Evolutionary conservation across 495 filamentous ascomycete genomes (phyloP), one percentile per base, ranked within the genome.

Genomic region (Penicillium lividum): DNA sequence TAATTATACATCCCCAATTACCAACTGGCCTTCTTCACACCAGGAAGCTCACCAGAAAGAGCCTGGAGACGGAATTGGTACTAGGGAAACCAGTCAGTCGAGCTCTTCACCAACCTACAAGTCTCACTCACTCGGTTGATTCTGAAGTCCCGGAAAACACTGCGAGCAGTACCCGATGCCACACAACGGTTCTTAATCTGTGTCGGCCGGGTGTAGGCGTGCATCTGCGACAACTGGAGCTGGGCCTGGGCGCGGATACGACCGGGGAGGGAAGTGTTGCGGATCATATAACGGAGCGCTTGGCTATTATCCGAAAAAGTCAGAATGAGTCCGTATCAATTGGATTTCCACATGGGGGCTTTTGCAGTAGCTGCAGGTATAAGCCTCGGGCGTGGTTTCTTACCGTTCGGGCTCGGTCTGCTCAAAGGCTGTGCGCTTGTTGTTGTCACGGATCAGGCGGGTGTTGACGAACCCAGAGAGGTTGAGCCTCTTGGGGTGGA

Each of bases 1-100:
- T 36, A 40, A 16, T 40, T 5, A 25, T 4, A 51, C 47, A 45
- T 46, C 28, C 25, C 25, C 44, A 36, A 54, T 66, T 74, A 98
- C 94, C 94, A 98, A 70, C 88, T 92, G 8, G 95, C 94, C 80
- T 97, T 98, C 80, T 86, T 89, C 44, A 98, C 94, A 53, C 94
- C 94, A 0, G 94, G 94, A 36, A 98, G 70, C 55, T 92, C 85
- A 54, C 95, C 94, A n/a, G 80, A 86, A 47, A 96, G 71, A 3
- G 95, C 94, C 72, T 96, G 86, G 74, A 93, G 75, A 70, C 94
- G 81, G 79, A 98, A 98, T 77, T 91, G 89, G 77, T 81, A 98
- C 93, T 98, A 53, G 4, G 38, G 28, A 57, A 50, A 33, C 13
- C 47, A 27, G 27, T 51, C 34, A 46, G 45, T 31, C 42, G n/a